Conservation (phyloP, 345 rosid genomes). For the Corchorus olitorius region DNA sequence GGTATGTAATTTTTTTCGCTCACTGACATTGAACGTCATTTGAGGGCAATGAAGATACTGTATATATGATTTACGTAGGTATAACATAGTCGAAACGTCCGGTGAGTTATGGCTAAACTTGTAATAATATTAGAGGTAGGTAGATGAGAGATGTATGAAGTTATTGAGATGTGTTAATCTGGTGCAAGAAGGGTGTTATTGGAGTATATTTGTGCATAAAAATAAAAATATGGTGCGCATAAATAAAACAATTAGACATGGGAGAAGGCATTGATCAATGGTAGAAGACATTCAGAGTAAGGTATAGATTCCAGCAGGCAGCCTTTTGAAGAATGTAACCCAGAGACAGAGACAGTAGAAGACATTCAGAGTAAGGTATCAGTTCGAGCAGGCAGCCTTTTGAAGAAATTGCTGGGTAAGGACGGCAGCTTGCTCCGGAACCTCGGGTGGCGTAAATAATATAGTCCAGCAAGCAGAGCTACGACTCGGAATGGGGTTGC, state of each 20-base stretch:
- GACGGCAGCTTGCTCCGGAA: conserved; percentile 84
- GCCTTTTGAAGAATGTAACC: conserved; percentile 46
- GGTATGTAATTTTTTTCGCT: background rate
- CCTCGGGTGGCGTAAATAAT: conserved; percentile 75
- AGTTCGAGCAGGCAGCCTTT: conserved; percentile 65
- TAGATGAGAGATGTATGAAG: too few species aligned
- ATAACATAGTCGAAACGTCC: background rate
- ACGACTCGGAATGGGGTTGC: conserved; percentile 62
- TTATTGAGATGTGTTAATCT: too few species aligned
- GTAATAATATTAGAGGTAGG: too few species aligned
- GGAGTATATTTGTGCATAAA: too few species aligned
- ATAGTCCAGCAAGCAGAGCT: conserved; percentile 57
- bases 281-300: conserved; percentile 34
- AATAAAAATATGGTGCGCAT: too few species aligned
- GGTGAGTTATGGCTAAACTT: background rate
- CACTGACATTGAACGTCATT: background rate
- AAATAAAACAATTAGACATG: too few species aligned
- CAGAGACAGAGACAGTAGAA: background rate
- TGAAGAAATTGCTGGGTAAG: conserved; percentile 82
- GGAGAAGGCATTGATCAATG: background rate
- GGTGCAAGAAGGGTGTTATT: too few species aligned
- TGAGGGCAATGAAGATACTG: background rate
- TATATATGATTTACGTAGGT: conserved; percentile 14
- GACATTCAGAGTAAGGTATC: conserved; percentile 52
- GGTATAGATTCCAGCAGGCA: conserved; percentile 65